Conservation (phyloP, 371 early-diverging fungal genomes). For the Encephalitozoon cuniculi region DNA sequence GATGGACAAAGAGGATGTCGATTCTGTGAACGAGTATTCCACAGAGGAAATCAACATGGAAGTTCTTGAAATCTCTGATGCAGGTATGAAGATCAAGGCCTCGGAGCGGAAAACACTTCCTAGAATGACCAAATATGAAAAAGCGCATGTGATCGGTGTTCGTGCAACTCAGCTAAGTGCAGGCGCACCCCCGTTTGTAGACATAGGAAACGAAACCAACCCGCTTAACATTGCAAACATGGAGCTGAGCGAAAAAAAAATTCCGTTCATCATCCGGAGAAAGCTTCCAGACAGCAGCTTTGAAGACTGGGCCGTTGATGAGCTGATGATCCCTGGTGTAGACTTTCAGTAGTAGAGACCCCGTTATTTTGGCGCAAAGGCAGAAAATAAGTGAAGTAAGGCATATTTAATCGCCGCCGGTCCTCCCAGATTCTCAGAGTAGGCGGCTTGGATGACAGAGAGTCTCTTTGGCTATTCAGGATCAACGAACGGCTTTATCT, state of each 20-base stretch:
- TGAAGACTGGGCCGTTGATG: slow-evolving; percentile 90
- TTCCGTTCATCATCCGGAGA: slow-evolving; percentile 85
- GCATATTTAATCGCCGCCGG: background rate
- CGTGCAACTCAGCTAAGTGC: slow-evolving; percentile 66
- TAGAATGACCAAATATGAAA: slow-evolving; percentile 97
- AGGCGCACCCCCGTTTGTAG: slow-evolving; percentile 94
- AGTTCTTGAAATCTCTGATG: background rate
- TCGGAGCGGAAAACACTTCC: slow-evolving; percentile 75
- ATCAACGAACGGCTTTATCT: slow-evolving; percentile 43
- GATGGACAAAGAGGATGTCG: background rate
- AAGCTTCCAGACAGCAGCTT: slow-evolving; percentile 86
- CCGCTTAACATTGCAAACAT: slow-evolving; percentile 90
- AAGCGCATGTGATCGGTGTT: slow-evolving; percentile 86
- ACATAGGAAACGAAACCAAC: slow-evolving; percentile 86
- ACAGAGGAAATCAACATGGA: background rate
- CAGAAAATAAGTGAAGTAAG: background rate
- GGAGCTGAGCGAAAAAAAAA: slow-evolving; percentile 82
- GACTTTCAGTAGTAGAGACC: slow-evolving; percentile 30
- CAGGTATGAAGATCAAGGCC: background rate
- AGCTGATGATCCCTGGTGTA: slow-evolving; percentile 67
- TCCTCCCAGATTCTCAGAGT: too few relatives aligned
- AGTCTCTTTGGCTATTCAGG: slow-evolving; percentile 4
- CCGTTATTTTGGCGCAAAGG: background rate
- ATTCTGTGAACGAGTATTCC: background rate
- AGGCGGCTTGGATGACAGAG: background rate